These are phyloP conservation scores for Celoporthe dispersa DNA, from an alignment of 2,329 filamentous ascomycete species.

Conservation along the genomic window DNA sequence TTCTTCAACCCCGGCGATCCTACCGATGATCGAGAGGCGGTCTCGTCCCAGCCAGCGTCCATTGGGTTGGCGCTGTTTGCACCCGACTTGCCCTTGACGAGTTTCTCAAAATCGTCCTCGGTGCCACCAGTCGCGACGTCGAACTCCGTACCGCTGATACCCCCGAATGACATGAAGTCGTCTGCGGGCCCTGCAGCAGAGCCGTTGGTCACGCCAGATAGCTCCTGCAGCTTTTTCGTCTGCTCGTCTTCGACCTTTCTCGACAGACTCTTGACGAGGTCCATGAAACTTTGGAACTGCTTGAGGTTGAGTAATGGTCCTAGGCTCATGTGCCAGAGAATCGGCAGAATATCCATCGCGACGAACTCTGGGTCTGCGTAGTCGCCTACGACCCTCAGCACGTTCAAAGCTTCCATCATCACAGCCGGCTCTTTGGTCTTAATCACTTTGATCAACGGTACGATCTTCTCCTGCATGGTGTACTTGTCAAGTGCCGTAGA, in stretches of 20 bases:
- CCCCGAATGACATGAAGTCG: conserved; percentile 74
- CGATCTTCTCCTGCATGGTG: conserved; percentile 96
- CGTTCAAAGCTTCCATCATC: conserved; percentile 89
- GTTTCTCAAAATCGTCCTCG: conserved; percentile 81
- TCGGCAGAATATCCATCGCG: conserved; percentile 85
- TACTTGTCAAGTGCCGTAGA: conserved; percentile 92
- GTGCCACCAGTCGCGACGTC: conserved; percentile 56
- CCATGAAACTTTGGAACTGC: conserved; percentile 91
- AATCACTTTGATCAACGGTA: conserved; percentile 87
- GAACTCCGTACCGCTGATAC: conserved; percentile 64
- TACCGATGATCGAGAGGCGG: conserved; percentile 37
- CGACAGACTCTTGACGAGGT: conserved; percentile 80
- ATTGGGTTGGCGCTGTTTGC: conserved; percentile 43
- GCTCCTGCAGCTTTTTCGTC: conserved; percentile 82
- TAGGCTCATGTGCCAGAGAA: conserved; percentile 89
- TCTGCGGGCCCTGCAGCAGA: conserved; percentile 56
- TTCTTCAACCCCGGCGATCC: conserved; percentile 42
- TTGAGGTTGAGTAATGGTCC: conserved; percentile 85
- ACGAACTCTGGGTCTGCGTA: conserved; percentile 88
- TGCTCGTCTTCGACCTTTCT: conserved; percentile 86
- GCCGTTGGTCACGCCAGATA: conserved; percentile 65
- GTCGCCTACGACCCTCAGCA: conserved; percentile 81
- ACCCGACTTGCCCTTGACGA: conserved; percentile 77
- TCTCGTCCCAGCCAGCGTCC: conserved; percentile 57
- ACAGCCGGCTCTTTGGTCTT: conserved; percentile 98